Conservation (phyloP, 148 eudicot species). For the Arbutus unedo region DNA sequence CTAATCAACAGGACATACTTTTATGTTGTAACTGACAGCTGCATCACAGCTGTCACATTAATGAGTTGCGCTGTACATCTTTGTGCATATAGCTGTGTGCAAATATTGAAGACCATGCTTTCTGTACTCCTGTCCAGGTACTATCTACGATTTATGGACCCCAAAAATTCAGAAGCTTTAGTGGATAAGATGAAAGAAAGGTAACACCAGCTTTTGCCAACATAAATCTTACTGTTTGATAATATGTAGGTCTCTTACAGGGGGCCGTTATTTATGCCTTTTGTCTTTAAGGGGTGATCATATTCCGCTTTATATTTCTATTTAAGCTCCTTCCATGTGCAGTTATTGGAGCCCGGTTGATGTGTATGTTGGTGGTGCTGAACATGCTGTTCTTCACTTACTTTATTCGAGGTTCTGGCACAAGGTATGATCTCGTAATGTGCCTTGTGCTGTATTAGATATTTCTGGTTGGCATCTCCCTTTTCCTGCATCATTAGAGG, state of each 20-base stretch:
- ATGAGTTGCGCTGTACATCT: background rate
- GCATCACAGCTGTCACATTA: background rate
- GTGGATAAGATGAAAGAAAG: constrained; percentile 80
- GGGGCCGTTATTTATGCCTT: background rate
- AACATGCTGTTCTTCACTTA: constrained; percentile 98
- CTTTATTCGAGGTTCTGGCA: constrained; percentile 99
- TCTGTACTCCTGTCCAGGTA: constrained; percentile 55
- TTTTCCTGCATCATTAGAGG: background rate
- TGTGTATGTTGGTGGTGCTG: constrained; percentile 99
- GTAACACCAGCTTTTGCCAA: constrained; percentile 32
- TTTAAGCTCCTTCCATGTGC: constrained; percentile 24
- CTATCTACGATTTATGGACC: constrained; percentile 97
- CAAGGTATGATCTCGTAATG: constrained; percentile 49
- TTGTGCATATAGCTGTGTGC: background rate
- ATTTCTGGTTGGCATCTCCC: background rate
- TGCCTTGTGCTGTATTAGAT: constrained; percentile 6
- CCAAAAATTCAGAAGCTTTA: constrained; percentile 67
- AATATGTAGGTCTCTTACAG: background rate
- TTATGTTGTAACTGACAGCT: background rate
- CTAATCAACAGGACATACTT: too few species aligned
- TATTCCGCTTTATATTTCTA: constrained; percentile 3
- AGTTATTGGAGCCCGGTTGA: constrained; percentile 99
- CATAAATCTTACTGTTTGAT: background rate
- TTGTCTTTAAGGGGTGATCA: background rate
- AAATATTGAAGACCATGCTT: background rate